Base-by-base conservation (phyloP, 345 rosid genomes). In the Salix caprea region DNA sequence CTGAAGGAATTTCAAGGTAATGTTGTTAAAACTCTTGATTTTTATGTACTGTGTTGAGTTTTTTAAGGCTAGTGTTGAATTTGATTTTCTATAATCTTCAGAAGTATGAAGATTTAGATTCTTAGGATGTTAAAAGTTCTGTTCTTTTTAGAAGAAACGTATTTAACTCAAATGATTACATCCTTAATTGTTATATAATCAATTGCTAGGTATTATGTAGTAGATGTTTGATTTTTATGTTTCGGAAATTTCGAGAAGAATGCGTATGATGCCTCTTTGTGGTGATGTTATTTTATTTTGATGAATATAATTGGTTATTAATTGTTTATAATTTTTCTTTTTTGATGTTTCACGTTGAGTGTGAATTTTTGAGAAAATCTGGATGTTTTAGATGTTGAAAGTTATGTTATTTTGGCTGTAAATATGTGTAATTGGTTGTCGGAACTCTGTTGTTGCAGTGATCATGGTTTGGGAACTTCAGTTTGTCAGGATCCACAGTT, bases 1-100 rank as follows among this genome's bases (percentile, higher is more conserved):
- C 86, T 7, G 93, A 92, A 61, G 78, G 87, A 44, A 66, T 81
- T 50, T 65, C 85, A 72, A 84, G 97, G 97, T 91, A 81, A 42
- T 2, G 3, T 1, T 56, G 34, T 28, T n/a, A n/a, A 34, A 3
- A 37, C 4, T 40, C 28, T 36, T 13, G 14, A 21, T 48, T 67
- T 21, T n/a, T 68, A 21, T 10, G 54, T 42, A 23, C 5, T 9
- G 23, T 5, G 5, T 37, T 28, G 28, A 23, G 40, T 68, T 58
- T 8, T 40, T 37, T 39, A 65, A 24, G n/a, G 58, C 48, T 8
- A 0, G 39, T 50, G 7, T 65, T 13, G 15, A 10, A 39, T 66
- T 52, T 15, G 1, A 21, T 21, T 15, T 23, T 68, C 24, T 30
- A 42, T 21, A 11, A 11, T n/a, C 11, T 56, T n/a, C 26, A 56